Evolutionary conservation across 176 grass and related monocot species (phyloP).

Genomic region (Oryza rufipogon): DNA sequence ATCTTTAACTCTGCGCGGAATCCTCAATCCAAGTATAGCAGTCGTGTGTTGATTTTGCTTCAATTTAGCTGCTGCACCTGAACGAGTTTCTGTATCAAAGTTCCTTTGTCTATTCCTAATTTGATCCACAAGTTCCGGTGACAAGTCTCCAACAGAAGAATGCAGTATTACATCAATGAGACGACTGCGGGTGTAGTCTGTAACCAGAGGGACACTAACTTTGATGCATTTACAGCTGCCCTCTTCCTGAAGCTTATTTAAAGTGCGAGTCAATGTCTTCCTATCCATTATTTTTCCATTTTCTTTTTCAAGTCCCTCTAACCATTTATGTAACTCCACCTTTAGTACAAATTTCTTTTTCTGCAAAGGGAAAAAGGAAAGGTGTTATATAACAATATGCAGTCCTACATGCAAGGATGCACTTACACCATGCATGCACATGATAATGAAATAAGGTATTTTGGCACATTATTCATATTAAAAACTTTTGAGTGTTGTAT

Average conservation of each 20-base stretch:
- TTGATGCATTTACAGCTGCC: slow-evolving; percentile 78
- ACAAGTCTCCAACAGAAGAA: slow-evolving; percentile 70
- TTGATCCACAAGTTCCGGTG: slow-evolving; percentile 76
- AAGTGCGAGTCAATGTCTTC: slow-evolving; percentile 73
- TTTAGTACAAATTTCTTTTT: slow-evolving; percentile 77
- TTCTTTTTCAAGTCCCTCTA: slow-evolving; percentile 75
- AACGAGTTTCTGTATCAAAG: slow-evolving; percentile 70
- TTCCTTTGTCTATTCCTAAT: slow-evolving; percentile 76
- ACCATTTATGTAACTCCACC: slow-evolving; percentile 86
- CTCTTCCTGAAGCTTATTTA: slow-evolving; percentile 93
- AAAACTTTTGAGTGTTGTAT: slow-evolving; percentile 21
- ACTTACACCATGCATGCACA: not conserved
- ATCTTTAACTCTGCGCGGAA: slow-evolving; percentile 56
- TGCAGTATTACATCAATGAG: slow-evolving; percentile 83
- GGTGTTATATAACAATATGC: slow-evolving; percentile 22
- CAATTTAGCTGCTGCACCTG: slow-evolving; percentile 61
- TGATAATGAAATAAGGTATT: not conserved
- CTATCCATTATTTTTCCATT: slow-evolving; percentile 80
- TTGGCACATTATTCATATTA: slow-evolving; percentile 32
- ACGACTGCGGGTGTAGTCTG: slow-evolving; percentile 73
- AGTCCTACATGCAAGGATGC: not conserved
- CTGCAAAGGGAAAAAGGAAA: slow-evolving; percentile 48
- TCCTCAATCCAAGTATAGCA: slow-evolving; percentile 48
- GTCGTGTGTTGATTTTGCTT: slow-evolving; percentile 60
- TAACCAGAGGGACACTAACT: slow-evolving; percentile 81